Percentiles rank a stretch among this genome's conserved stretches.
Conservation (phyloP, 768 basidiomycete genomes). For the Psilocybe cubensis region DNA sequence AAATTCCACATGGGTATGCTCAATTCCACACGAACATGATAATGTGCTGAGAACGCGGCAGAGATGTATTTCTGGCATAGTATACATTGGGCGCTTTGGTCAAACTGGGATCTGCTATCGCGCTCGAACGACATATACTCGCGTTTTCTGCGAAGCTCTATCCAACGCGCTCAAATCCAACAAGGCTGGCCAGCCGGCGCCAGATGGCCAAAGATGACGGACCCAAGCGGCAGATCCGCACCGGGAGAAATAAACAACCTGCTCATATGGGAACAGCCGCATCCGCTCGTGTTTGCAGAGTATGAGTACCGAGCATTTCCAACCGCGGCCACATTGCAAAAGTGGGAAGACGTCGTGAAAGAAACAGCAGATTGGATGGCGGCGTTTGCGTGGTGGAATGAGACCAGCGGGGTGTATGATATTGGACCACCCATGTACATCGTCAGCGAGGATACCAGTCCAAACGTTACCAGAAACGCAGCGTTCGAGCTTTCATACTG, state of each 20-base stretch:
- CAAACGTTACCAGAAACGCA: conserved; percentile 56
- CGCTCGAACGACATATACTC: conserved; percentile 48
- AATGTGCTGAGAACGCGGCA: background rate
- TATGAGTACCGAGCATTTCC: conserved; percentile 57
- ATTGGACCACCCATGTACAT: conserved; percentile 63
- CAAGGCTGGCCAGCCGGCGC: conserved; percentile 56
- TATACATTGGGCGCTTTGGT: conserved; percentile 64
- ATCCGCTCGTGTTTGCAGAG: conserved; percentile 60
- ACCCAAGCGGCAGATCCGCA: conserved; percentile 58
- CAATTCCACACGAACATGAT: background rate
- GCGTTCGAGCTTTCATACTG: conserved; percentile 66
- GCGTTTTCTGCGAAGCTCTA: conserved; percentile 49
- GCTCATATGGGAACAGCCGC: conserved; percentile 65
- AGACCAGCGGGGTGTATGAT: conserved; percentile 50
- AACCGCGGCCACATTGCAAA: conserved; percentile 28
- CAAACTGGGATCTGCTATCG: conserved; percentile 58
- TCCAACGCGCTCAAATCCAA: conserved; percentile 48
- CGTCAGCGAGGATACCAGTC: conserved; percentile 59
- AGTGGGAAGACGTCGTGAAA: conserved; percentile 55
- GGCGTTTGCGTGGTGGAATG: conserved; percentile 55
- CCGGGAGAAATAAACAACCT: conserved; percentile 67
- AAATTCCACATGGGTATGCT: conserved; percentile 19
- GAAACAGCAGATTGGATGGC: conserved; percentile 67
- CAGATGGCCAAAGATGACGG: conserved; percentile 68
- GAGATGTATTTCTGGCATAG: conserved; percentile 66